These are phyloP conservation scores for Paecilomyces dactylethromorphus DNA, from an alignment of 2,329 filamentous ascomycete genomes.

Conservation along the genomic window DNA sequence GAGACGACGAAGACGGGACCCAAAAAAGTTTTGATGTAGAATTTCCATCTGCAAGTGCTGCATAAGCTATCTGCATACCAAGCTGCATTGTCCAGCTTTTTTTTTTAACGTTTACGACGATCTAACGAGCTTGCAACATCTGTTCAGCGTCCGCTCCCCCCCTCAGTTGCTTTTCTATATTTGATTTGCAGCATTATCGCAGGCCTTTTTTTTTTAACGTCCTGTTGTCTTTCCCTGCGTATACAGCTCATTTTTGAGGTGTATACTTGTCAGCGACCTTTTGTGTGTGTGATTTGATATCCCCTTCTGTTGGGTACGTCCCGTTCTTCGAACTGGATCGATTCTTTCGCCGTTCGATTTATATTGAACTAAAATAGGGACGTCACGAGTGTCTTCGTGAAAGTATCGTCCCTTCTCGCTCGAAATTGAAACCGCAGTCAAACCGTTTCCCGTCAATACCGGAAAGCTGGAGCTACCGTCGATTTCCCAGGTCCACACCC, in stretches of 20 bases:
- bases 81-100: slow-evolving; percentile 14
- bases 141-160: slow-evolving; percentile 15
- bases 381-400: background rate
- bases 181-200: slow-evolving; percentile 12
- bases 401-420: slow-evolving; percentile 5
- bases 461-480: slow-evolving; percentile 93
- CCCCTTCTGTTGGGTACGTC: background rate
- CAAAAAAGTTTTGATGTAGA: slow-evolving; percentile 17
- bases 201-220: background rate
- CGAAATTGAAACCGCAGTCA: slow-evolving; percentile 10
- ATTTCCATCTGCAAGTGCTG: slow-evolving; percentile 11
- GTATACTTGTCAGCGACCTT: background rate
- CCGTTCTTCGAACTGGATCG: background rate
- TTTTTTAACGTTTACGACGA: slow-evolving; percentile 25
- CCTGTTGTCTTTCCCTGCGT: background rate
- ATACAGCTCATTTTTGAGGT: background rate
- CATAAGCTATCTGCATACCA: slow-evolving; percentile 12
- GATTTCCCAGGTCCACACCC: slow-evolving; percentile 74
- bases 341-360: background rate
- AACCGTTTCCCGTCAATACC: slow-evolving; percentile 48
- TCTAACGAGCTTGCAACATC: slow-evolving; percentile 27
- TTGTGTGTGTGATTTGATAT: background rate
- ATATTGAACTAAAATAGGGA: background rate
- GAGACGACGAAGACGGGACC: slow-evolving; percentile 7
- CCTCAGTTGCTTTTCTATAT: slow-evolving; percentile 3